Evolutionary conservation across 805 yeast genomes (phyloP).

Genomic region (Candida ulmi): DNA sequence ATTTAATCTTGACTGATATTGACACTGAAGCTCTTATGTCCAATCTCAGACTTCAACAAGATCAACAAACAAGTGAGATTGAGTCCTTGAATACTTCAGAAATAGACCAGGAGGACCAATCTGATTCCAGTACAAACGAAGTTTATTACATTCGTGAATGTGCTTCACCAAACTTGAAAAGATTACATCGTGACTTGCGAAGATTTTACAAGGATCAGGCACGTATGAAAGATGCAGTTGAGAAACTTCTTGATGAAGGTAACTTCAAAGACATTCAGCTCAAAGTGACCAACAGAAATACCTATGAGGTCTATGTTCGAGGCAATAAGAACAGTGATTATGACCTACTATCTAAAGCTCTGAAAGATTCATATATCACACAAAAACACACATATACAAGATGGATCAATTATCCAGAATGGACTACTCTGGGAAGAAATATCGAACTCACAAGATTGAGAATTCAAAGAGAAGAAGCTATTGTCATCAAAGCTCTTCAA

Average conservation of each 20-base stretch:
- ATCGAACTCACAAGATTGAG: conserved; percentile 39
- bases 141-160: conserved; percentile 8
- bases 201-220: conserved; percentile 27
- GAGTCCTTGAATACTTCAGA: neutral
- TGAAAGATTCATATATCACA: conserved; percentile 24
- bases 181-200: conserved; percentile 13
- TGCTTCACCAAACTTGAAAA: conserved; percentile 6
- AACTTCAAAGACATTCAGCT: neutral
- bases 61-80: conserved; percentile 1
- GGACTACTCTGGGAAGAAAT: conserved; percentile 46
- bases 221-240: conserved; percentile 22
- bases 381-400: conserved; percentile 37
- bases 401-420: conserved; percentile 41
- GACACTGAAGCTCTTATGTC: conserved; percentile 30
- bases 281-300: neutral
- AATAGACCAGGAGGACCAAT: neutral
- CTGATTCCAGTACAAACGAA: neutral
- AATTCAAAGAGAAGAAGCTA: conserved; percentile 51
- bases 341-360: conserved; percentile 1
- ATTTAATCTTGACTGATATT: conserved; percentile 35
- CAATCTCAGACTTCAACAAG: conserved; percentile 3
- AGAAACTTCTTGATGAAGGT: conserved; percentile 13
- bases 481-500: conserved; percentile 45
- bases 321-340: conserved; percentile 19
- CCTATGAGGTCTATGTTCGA: conserved; percentile 12